Evolutionary conservation across 192 early-diverging fungal genomes (phyloP).

Genomic region (Pilobolus umbonatus): DNA sequence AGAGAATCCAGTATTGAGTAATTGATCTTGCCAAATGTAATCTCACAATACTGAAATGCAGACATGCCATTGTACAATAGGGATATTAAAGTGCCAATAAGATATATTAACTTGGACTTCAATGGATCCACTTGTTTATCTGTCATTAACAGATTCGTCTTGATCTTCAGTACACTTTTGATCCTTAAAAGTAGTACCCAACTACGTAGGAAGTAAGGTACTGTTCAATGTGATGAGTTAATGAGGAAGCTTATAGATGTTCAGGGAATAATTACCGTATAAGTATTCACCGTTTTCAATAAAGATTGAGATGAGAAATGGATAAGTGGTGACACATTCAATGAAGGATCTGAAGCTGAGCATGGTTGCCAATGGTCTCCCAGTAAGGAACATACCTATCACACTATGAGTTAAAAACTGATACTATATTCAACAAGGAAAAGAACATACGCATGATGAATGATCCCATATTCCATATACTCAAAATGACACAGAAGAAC

Average conservation of each 20-base stretch:
- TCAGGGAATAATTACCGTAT: conserved; percentile 25
- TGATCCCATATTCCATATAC: conserved; percentile 29
- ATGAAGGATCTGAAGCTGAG: conserved; percentile 44
- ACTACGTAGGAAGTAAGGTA: conserved; percentile 63
- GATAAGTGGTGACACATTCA: conserved; percentile 47
- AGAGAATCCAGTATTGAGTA: conserved; percentile 30
- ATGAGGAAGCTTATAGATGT: not conserved
- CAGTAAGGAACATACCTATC: conserved; percentile 19
- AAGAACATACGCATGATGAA: conserved; percentile 29
- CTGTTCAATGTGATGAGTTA: not conserved
- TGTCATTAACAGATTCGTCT: conserved; percentile 44
- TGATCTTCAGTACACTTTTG: conserved; percentile 49
- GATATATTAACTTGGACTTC: conserved; percentile 46
- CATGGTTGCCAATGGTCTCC: conserved; percentile 27
- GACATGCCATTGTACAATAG: conserved; percentile 59
- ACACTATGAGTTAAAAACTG: not conserved
- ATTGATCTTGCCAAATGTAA: conserved; percentile 36
- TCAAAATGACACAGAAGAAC: conserved; percentile 19
- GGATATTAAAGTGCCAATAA: conserved; percentile 46
- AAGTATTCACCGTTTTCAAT: conserved; percentile 41
- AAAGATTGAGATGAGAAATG: conserved; percentile 47
- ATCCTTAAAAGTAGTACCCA: conserved; percentile 52
- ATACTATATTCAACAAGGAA: not conserved
- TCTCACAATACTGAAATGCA: conserved; percentile 57
- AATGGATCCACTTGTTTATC: conserved; percentile 45